A percentile compares a stretch with the other conserved stretches of the same genome.
phyloP scores from a whole-genome alignment of 345 rosid genomes.

The Excoecaria cochinchinensis region DNA sequence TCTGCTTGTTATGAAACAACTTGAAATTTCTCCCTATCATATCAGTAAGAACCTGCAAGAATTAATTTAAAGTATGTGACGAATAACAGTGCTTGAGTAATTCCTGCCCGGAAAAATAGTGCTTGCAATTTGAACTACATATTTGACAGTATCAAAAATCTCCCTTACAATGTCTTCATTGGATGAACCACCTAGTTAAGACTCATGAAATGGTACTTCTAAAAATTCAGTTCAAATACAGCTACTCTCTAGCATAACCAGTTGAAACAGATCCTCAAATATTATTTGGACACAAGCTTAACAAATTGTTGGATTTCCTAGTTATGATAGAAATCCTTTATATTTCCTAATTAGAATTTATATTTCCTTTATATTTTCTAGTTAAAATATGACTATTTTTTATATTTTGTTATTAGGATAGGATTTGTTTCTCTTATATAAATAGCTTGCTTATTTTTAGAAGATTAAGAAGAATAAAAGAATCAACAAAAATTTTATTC shows the following conservation, averaged over 20 bases:
- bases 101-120: neutral
- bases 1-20: conserved; percentile 71
- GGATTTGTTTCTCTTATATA: too few species aligned
- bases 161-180: neutral
- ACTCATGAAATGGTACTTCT: neutral
- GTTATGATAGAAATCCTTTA: too few species aligned
- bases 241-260: neutral
- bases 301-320: too few species aligned
- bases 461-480: too few species aligned
- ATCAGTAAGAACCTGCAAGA: conserved; percentile 74
- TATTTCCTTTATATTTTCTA: too few species aligned
- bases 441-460: too few species aligned
- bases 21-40: conserved; percentile 68
- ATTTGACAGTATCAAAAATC: neutral
- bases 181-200: neutral
- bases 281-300: neutral
- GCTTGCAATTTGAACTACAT: neutral
- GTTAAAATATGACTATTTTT: too few species aligned
- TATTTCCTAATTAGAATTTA: too few species aligned
- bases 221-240: neutral
- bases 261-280: neutral
- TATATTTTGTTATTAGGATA: too few species aligned
- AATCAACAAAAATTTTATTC: too few species aligned
- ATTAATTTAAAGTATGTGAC: conserved; percentile 21
- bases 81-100: neutral